Evolutionary conservation across 2,329 filamentous ascomycete species (phyloP), one percentile per base, ranked within the genome.

Genomic region (Botrytis paeoniae): DNA sequence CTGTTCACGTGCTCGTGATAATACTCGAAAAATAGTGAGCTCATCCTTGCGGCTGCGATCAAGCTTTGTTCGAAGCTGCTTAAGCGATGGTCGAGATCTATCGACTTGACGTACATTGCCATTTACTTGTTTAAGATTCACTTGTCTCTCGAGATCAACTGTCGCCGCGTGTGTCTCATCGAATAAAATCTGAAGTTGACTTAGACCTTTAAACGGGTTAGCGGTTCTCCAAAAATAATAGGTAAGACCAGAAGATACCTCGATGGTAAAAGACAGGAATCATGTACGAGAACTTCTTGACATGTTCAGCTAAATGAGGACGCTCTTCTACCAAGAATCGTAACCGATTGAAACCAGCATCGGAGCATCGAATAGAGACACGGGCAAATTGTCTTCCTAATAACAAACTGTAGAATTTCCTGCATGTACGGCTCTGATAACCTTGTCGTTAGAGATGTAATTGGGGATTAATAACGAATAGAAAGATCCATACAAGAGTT

Each of bases 281-380:
- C 80, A 89, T 84, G 79, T 89, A 89, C 75, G 86, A 88, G 80
- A 89, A 88, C 77, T 88, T 88, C 78, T 86, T 87, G 74, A 89
- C 87, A 78, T 87, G 83, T 70, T 82, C 80, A 25, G 86, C 85
- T 32, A 89, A 82, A 79, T 86, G 84, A 29, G 82, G 81, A 75
- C 85, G 84, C 66, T 81, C 65, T 54, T 68, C 81, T 45, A 86
- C 83, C 73, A 89, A 84, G 57, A 82, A 82, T 71, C 86, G 83
- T 64, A 89, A 79, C 51, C 84, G 83, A 68, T 82, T 79, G 69
- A 89, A 84, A 43, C 86, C 86, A 72, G 61, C 81, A 79, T 41
- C 85, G 85, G 79, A 88, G 64, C 76, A 78, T 39, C 76, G 74
- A 61, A 75, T 73, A 20, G 71, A 70, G 35, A 75, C 70, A 35